phyloP scores from a whole-genome alignment of 495 filamentous ascomycete species.

The Letharia lupina region DNA sequence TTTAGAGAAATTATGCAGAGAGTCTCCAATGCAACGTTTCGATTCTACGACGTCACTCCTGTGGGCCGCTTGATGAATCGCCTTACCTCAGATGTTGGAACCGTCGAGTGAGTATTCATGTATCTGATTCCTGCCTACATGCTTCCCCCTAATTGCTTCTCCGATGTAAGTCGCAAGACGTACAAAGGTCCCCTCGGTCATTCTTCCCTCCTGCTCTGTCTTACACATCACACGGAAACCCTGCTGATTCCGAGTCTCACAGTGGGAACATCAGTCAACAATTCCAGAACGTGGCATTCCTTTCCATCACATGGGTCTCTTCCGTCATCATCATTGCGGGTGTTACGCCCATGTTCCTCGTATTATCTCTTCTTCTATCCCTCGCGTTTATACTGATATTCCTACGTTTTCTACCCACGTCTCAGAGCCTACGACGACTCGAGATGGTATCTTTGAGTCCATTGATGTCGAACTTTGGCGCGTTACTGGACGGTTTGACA shows the following conservation, averaged over 20 bases:
- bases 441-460: constrained; percentile 80
- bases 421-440: constrained; percentile 68
- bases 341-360: constrained; percentile 64
- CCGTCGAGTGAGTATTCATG: constrained; percentile 44
- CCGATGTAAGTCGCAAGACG: neutral
- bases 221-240: neutral
- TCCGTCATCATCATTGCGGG: constrained; percentile 66
- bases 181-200: neutral
- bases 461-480: constrained; percentile 77
- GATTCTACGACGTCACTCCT: constrained; percentile 80
- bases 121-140: too few species aligned
- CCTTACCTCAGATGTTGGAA: constrained; percentile 75
- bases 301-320: constrained; percentile 58
- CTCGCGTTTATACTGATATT: constrained; percentile 59
- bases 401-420: constrained; percentile 65
- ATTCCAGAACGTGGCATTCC: constrained; percentile 56
- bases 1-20: constrained; percentile 59
- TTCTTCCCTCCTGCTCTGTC: neutral
- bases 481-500: constrained; percentile 66
- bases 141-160: neutral
- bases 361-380: constrained; percentile 57
- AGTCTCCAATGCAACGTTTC: constrained; percentile 71
- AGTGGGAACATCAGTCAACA: constrained; percentile 60
- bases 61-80: constrained; percentile 81
- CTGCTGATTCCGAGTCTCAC: neutral